These are phyloP conservation scores for Beta macrorhiza DNA, from an alignment of 179 eudicot genomes.

Conservation along the genomic window DNA sequence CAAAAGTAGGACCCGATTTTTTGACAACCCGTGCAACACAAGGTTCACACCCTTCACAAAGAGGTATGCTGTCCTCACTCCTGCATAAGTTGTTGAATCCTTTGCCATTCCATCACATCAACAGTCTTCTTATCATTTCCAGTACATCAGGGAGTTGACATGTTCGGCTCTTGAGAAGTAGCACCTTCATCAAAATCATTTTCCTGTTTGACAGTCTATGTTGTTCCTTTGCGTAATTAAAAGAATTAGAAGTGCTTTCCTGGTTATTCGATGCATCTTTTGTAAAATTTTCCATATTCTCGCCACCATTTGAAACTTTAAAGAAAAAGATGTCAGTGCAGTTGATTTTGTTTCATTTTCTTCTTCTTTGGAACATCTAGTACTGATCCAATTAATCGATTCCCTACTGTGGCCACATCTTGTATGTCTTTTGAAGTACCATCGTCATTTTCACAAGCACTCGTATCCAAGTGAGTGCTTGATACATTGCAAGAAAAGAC, in stretches of 20 bases:
- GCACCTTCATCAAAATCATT: too few relatives aligned
- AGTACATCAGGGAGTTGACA: too few relatives aligned
- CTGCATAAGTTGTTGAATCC: too few relatives aligned
- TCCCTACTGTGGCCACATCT: slow-evolving; percentile 7
- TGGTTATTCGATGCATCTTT: slow-evolving; percentile 32
- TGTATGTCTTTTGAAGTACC: slow-evolving; percentile 13
- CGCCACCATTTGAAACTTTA: slow-evolving; percentile 36
- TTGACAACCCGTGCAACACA: too few relatives aligned
- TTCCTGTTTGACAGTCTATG: too few relatives aligned
- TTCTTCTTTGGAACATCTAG: slow-evolving; percentile 45
- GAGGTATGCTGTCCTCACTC: too few relatives aligned
- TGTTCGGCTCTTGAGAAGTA: too few relatives aligned
- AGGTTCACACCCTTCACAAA: too few relatives aligned
- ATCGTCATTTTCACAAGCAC: slow-evolving; percentile 4
- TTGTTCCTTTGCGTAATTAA: background rate
- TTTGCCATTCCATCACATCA: too few relatives aligned
- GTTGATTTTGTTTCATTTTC: slow-evolving; percentile 54
- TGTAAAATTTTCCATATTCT: slow-evolving; percentile 22
- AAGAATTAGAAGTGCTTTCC: slow-evolving; percentile 31
- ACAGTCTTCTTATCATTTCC: too few relatives aligned
- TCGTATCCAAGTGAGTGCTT: slow-evolving; percentile 22
- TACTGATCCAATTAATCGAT: slow-evolving; percentile 22
- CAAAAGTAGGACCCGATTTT: too few relatives aligned
- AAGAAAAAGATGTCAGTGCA: slow-evolving; percentile 81
- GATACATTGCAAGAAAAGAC: slow-evolving; percentile 25